Conservation (phyloP, 169 alveolate genomes). For the Neospora caninum region DNA sequence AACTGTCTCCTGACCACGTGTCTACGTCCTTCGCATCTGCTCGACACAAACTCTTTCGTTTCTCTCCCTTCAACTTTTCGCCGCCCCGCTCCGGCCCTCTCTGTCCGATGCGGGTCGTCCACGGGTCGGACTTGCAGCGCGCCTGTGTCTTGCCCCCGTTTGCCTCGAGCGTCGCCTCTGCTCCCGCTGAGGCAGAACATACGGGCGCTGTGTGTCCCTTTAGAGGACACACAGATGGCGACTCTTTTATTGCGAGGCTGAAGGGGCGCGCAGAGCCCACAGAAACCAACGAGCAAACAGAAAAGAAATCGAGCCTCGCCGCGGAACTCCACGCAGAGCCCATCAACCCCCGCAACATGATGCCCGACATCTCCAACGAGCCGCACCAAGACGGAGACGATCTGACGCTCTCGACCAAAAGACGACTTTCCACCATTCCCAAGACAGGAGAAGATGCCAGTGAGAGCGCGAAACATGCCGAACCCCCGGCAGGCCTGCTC, state of each 20-base stretch:
- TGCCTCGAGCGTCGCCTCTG: neutral
- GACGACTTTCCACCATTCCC: slow-evolving; percentile 45
- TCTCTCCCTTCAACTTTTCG: neutral
- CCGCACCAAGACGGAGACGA: neutral
- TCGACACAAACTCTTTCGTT: neutral
- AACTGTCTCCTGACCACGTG: neutral
- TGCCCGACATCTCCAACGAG: slow-evolving; percentile 51
- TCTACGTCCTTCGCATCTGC: neutral
- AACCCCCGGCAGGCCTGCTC: neutral
- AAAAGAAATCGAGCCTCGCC: neutral
- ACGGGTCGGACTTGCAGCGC: neutral
- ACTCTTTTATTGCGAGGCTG: too few relatives aligned
- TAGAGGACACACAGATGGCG: too few relatives aligned
- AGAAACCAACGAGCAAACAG: neutral
- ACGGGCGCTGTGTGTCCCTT: neutral
- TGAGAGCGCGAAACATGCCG: neutral
- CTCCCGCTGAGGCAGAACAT: neutral
- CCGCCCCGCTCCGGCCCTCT: neutral
- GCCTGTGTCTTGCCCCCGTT: neutral
- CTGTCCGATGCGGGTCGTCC: neutral
- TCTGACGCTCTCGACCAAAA: neutral
- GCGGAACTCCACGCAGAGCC: neutral
- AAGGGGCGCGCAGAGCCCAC: too few relatives aligned
- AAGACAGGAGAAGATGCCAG: slow-evolving; percentile 48
- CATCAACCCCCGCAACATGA: slow-evolving; percentile 60